Evolutionary conservation across 2,329 filamentous ascomycete species (phyloP), one percentile per base, ranked within the genome.

Genomic region (Xylaria sp.): DNA sequence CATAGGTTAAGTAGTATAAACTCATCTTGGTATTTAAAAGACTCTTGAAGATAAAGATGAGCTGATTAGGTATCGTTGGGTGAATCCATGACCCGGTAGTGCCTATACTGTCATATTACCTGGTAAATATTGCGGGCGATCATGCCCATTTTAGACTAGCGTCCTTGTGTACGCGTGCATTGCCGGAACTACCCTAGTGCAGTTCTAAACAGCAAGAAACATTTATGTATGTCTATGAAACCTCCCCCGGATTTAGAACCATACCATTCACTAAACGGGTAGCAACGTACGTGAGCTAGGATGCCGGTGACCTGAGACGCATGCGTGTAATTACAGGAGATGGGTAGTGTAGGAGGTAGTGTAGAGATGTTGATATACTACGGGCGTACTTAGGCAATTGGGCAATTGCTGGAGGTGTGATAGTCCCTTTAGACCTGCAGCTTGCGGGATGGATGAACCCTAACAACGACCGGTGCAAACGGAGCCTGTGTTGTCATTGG

Each of bases 351-450:
- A 8, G 34, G 34, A 36, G 34, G 6, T 17, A 47, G 14, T 47
- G 42, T 17, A 47, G 19, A 51, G 21, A 12, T 24, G 36, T 47
- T 61, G 48, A 54, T 61, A 32, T n/a, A 47, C 42, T 47, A 47
- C 34, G 24, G 24, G 24, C 24, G 11, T 36, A 36, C 34, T 8
- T 7, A 7, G 7, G 27, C n/a, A 48, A 36, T 12, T 30, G 8
- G 12, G 34, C 50, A 45, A 34, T 58, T 12, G 59, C 32, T 68
- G 59, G 62, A 56, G 59, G 59, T 66, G 69, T 70, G 66, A 70
- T 61, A 30, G 59, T 69, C 45, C 47, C 51, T 57, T 50, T 48
- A n/a, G 7, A 61, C 60, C 50, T 69, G 66, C 69, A 71, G 63
- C 36, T 68, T n/a, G 55, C 48, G 61, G 65, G 61, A 67, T 55